phyloP scores from a whole-genome alignment of 345 rosid genomes.

The Hevea brasiliensis region DNA sequence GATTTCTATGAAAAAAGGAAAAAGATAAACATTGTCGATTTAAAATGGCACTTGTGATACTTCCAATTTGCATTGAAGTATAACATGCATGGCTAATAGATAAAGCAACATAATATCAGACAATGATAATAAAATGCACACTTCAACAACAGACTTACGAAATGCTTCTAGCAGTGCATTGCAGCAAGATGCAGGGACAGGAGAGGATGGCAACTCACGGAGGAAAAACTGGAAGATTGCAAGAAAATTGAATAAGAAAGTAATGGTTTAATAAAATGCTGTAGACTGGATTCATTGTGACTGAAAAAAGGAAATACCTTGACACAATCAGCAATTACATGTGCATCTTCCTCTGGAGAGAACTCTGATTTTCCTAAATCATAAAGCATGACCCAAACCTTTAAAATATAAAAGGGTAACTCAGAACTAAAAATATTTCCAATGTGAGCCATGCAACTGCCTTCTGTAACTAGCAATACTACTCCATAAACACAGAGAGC shows the following conservation, averaged over 20 bases:
- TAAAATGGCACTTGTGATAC: background rate
- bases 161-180: slow-evolving; percentile 89
- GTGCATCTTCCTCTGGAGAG: slow-evolving; percentile 73
- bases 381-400: slow-evolving; percentile 18
- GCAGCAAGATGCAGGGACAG: slow-evolving; percentile 98
- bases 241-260: slow-evolving; percentile 25
- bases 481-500: background rate
- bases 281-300: slow-evolving; percentile 10
- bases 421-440: background rate
- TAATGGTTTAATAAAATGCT: background rate
- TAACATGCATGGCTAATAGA: background rate
- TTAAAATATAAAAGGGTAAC: background rate
- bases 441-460: slow-evolving; percentile 1
- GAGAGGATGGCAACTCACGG: slow-evolving; percentile 97
- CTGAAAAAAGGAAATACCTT: slow-evolving; percentile 50
- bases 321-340: slow-evolving; percentile 89
- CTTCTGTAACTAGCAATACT: slow-evolving; percentile 14
- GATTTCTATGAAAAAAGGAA: background rate
- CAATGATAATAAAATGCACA: slow-evolving; percentile 21
- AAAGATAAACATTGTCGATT: background rate
- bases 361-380: slow-evolving; percentile 78
- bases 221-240: slow-evolving; percentile 65
- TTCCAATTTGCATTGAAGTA: background rate
- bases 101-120: slow-evolving; percentile 1
- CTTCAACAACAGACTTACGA: slow-evolving; percentile 59